Base-by-base conservation (phyloP, 371 early-diverging fungal genomes). In the Rozella allomycis region DNA sequence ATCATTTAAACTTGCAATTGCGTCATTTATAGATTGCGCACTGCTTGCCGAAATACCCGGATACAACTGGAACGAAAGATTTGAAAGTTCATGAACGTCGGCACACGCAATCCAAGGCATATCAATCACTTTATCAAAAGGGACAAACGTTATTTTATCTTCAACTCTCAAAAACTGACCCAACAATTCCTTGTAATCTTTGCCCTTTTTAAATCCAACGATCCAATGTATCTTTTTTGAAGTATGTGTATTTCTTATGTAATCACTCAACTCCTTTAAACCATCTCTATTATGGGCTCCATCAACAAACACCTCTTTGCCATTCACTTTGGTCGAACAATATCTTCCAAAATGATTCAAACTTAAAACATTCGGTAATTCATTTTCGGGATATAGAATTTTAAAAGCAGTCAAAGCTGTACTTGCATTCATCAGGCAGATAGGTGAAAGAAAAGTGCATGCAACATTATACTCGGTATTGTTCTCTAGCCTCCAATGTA, bases 221-320 rank as follows among this genome's bases (percentile, higher is more conserved):
- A 85, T 65, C 80, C 83, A 90, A 31, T 62, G 47, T 12, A 76
- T 65, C 28, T 14, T 10, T 25, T 26, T 9, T 32, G 20, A 25
- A 28, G 31, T 20, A 17, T 23, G 12, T 23, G 20, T 37, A 27
- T 25, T 41, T 23, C 18, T 26, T 30, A 37, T 37, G 19, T 20
- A 23, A 8, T 50, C 37, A 37, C 68, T 46, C 17, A 88, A 49
- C 2, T 56, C 72, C 9, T 37, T 30, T 0, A 76, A 69, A 0
- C 82, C 78, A 3, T 69, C 67, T 30, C 58, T 55, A 45, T 90
- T 90, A 46, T 90, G 87, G 1, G 85, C 83, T 7, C 86, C 91
- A 42, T 90, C 86, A 0, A 79, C 59, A 12, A 84, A 48, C 5
- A 82, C 38, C 40, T 45, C 28, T 31, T 3, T 23, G 29, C 17